Evolutionary conservation across 495 filamentous ascomycete genomes (phyloP), one percentile per base, ranked within the genome.

Genomic region (Neurospora sp.): DNA sequence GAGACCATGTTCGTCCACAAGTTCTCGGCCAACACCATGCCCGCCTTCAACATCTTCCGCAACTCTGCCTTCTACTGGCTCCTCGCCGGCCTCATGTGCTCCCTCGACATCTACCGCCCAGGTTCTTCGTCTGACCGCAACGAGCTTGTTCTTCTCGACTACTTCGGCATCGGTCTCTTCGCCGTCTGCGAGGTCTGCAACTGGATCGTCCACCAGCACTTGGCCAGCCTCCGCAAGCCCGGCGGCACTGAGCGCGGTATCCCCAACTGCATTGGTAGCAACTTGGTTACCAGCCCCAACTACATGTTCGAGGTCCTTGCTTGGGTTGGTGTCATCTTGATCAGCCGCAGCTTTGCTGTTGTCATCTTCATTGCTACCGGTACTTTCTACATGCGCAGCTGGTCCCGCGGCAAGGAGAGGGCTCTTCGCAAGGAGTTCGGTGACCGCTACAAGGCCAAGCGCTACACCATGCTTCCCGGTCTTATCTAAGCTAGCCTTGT

Each of bases 1-100:
- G 96, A 99, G 84, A 97, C 94, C 18, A 75, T 98, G 72, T 97
- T 94, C 82, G 89, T 99, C 72, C 96, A 99, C 86, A 93, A 92
- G 80, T 99, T 99, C 89, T 94, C 92, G 79, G 88, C 90, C 69
- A 92, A 93, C 76, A 98, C 94, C 54, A 98, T 97, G 94, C 94
- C 95, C 41, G 89, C 88, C 72, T 82, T 81, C 79, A 96, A 95
- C 84, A 92, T 96, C 80, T 90, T 95, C 88, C 95, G 95, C 80
- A 97, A 98, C 85, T 92, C 89, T 72, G 89, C 87, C 46, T 95
- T 96, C 83, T 97, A 97, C 88, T 98, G 95, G 94, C 75, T 91
- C 14, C 81, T 96, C 70, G 89, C 92, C 23, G 96, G 96, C 39
- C 78, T 94, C 54, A 90, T 94, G 81, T 90, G 96, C 76, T 92